Evolutionary conservation across 176 grass and related monocot species (phyloP).

Genomic region (Themeda triandra): DNA sequence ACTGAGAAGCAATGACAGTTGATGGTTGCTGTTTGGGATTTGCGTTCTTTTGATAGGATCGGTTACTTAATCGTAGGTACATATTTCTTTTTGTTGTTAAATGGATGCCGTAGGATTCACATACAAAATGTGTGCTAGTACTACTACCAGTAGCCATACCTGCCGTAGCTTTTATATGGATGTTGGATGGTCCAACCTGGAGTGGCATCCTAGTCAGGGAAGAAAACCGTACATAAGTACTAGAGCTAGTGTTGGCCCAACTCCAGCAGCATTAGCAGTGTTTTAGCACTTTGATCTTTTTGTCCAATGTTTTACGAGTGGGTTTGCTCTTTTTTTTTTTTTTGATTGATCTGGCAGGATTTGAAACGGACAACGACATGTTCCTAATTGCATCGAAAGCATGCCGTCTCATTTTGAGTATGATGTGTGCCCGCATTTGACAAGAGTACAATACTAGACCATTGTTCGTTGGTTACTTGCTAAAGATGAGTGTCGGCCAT

Average conservation of each 20-base stretch:
- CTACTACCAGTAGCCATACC: background rate
- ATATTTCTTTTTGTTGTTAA: background rate
- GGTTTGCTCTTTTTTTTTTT: background rate
- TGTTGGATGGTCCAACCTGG: background rate
- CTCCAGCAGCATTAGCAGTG: background rate
- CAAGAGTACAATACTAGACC: background rate
- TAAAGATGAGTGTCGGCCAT: background rate
- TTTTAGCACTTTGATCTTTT: background rate
- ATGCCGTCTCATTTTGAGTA: background rate
- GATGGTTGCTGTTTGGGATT: background rate
- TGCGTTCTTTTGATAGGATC: background rate
- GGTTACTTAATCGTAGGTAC: background rate
- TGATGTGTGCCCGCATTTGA: background rate
- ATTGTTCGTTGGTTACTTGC: background rate
- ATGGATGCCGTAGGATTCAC: background rate
- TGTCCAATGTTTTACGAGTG: background rate
- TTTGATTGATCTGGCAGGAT: background rate
- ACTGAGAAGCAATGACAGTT: background rate
- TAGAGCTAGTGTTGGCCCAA: background rate
- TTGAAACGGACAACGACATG: background rate
- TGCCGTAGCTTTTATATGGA: background rate
- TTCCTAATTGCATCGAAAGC: background rate
- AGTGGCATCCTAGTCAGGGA: constrained; percentile 11
- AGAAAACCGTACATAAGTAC: background rate
- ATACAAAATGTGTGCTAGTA: background rate